A percentile compares a stretch with the other conserved stretches of the same genome.
phyloP scores from a whole-genome alignment of 768 basidiomycete genomes.

The Rhodocollybia butyracea region DNA sequence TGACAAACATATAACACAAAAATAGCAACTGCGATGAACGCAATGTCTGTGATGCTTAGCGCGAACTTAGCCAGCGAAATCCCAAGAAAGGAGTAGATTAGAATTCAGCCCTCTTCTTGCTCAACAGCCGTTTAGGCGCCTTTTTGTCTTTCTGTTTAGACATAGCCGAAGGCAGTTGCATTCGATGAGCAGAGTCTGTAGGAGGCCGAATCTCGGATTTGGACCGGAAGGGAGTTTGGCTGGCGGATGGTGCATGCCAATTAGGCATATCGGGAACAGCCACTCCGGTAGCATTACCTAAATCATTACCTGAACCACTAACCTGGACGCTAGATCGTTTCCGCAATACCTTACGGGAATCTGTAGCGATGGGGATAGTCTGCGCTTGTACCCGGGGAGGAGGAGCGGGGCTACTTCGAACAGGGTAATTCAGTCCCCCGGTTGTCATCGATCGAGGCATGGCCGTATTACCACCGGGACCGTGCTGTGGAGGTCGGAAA shows the following conservation, averaged over 20 bases:
- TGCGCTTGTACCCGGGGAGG: background rate
- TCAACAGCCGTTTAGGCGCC: constrained; percentile 35
- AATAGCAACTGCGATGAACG: background rate
- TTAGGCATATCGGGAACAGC: background rate
- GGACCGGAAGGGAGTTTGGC: background rate
- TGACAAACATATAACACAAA: background rate
- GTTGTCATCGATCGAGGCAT: background rate
- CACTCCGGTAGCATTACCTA: background rate
- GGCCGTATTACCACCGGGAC: too few species aligned
- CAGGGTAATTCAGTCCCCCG: background rate
- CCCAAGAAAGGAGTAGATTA: constrained; percentile 13
- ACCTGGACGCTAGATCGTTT: constrained; percentile 20
- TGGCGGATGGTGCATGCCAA: background rate
- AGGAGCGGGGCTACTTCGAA: background rate
- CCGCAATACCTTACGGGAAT: constrained; percentile 22
- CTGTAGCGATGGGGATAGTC: background rate
- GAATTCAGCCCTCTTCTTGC: constrained; percentile 38
- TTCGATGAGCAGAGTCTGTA: background rate
- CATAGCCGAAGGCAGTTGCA: background rate
- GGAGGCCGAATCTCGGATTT: constrained; percentile 4
- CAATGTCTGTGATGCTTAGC: background rate
- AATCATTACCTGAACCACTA: background rate
- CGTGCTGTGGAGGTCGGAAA: constrained; percentile 10
- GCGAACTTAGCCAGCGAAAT: background rate
- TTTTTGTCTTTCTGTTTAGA: constrained; percentile 25